A percentile compares a stretch with the other conserved stretches of the same genome.
phyloP scores from a whole-genome alignment of 176 grass and related monocot genomes.

The Carex kokanica region DNA sequence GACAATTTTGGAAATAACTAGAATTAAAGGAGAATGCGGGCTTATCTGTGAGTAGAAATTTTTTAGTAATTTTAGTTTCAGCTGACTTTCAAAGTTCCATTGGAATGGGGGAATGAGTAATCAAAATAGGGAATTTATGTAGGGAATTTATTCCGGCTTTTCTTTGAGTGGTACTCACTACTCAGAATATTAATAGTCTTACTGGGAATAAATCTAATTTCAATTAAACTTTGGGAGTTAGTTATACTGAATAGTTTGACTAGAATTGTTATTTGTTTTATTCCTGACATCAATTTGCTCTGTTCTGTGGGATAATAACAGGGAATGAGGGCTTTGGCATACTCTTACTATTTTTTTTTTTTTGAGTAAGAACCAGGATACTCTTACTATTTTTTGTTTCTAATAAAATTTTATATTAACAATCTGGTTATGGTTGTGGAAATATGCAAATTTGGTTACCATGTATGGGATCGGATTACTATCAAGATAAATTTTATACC shows the following conservation, averaged over 20 bases:
- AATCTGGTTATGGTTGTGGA: neutral
- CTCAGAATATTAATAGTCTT: neutral
- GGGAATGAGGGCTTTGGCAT: neutral
- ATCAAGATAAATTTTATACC: neutral
- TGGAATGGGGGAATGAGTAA: neutral
- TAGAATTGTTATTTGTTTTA: neutral
- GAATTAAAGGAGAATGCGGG: no score
- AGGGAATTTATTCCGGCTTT: neutral
- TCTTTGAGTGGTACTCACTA: neutral
- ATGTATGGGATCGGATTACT: neutral
- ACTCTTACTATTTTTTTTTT: neutral
- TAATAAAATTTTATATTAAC: neutral
- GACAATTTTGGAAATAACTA: neutral
- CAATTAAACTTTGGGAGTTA: neutral
- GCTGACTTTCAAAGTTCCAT: neutral
- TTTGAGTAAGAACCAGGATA: no score
- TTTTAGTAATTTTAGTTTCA: neutral
- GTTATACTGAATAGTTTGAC: neutral
- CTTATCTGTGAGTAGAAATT: neutral
- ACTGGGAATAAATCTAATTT: neutral
- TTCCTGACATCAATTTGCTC: neutral
- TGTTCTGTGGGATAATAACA: neutral
- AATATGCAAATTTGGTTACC: neutral
- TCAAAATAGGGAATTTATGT: conserved; percentile 2
- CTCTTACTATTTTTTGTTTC: neutral